Conservation (phyloP, 1,139 yeast species). For the Pneumocystis sp. region DNA sequence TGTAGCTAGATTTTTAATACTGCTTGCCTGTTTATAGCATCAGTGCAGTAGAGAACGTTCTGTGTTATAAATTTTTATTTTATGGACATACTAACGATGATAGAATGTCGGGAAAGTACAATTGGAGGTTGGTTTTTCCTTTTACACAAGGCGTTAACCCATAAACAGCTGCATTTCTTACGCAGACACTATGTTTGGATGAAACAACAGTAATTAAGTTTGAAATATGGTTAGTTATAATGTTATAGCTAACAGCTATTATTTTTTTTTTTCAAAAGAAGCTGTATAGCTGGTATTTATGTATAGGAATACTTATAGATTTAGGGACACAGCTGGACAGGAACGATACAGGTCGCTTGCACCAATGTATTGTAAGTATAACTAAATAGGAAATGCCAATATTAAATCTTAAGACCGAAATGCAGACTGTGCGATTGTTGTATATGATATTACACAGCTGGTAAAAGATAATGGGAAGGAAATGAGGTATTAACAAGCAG, state of each 20-base stretch:
- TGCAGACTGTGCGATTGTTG: constrained; percentile 76
- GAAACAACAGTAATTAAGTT: constrained; percentile 35
- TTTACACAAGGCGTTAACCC: too few relatives aligned
- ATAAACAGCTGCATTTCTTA: constrained; percentile 72
- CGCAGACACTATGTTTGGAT: constrained; percentile 66
- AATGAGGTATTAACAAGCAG: not conserved
- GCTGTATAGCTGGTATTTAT: too few relatives aligned
- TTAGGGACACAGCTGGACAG: constrained; percentile 88
- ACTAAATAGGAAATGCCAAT: too few relatives aligned
- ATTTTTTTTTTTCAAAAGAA: too few relatives aligned
- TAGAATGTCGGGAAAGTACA: constrained; percentile 6
- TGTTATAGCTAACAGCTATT: not conserved
- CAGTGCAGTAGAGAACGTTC: too few relatives aligned
- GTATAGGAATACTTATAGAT: not conserved
- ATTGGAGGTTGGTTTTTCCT: constrained; percentile 3
- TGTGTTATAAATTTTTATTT: too few relatives aligned
- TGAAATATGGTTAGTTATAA: constrained; percentile 29
- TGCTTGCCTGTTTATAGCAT: too few relatives aligned
- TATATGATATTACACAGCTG: constrained; percentile 55
- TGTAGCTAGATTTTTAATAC: too few relatives aligned
- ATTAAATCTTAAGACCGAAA: constrained; percentile 36
- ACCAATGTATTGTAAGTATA: constrained; percentile 50
- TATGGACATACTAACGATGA: too few relatives aligned
- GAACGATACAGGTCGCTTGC: constrained; percentile 80
- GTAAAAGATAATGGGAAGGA: constrained; percentile 2